These are phyloP conservation scores for Bruguiera gymnorhiza DNA, from an alignment of 345 rosid species.

Conservation along the genomic window DNA sequence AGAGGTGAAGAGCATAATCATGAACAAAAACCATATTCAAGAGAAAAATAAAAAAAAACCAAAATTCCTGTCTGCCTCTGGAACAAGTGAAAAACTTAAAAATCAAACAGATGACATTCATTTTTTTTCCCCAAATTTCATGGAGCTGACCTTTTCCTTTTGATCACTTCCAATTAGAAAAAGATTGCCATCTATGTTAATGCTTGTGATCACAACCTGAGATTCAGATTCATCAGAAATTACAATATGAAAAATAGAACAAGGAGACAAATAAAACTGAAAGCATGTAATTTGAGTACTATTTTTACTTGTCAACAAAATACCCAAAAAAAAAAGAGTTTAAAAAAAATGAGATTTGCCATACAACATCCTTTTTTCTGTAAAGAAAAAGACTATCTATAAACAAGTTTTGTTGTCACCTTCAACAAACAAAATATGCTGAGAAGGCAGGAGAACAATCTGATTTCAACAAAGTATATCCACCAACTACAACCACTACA, in stretches of 20 bases:
- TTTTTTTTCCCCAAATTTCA: background rate
- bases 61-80: background rate
- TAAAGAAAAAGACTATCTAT: background rate
- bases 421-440: background rate
- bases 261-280: background rate
- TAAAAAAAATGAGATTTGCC: background rate
- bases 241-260: background rate
- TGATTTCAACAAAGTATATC: background rate
- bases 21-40: background rate
- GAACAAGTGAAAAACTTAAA: conserved; percentile 7
- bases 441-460: no score
- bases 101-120: background rate
- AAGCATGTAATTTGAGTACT: no score
- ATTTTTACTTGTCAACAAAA: no score
- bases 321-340: background rate
- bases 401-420: background rate
- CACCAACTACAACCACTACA: background rate
- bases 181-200: conserved; percentile 67
- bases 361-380: background rate
- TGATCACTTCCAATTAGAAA: conserved; percentile 88
- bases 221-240: conserved; percentile 22
- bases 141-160: conserved; percentile 66
- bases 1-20: conserved; percentile 10
- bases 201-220: conserved; percentile 98
- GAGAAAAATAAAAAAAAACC: background rate